Evolutionary conservation across 208 protist species (phyloP), one percentile per base, ranked within the genome.

Genomic region (Trypanosoma avium): DNA sequence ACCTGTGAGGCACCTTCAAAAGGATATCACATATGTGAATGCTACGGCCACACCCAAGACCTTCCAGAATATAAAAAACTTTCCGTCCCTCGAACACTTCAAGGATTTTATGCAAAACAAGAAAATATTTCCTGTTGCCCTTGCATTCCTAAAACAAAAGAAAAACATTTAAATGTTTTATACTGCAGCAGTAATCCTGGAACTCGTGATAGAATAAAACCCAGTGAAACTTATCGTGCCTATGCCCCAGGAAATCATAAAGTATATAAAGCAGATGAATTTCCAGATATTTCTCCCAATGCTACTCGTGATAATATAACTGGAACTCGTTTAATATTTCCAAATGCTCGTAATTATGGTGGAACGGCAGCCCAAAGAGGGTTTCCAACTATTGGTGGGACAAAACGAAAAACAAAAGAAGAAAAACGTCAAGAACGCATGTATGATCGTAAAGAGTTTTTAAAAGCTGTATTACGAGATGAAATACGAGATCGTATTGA

Each of bases 381-480:
- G 30, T 77, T 84, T 47, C 75, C 61, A 33, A 73, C 63, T n/a
- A 75, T 73, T 46, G 57, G 68, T 1, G 61, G 61, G 36, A 62
- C 68, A 33, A 61, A 59, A n/a, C 24, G 49, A 21, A 61, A 61
- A 36, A 64, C 65, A 29, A 22, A 48, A 43, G 45, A 66, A 26
- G 72, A 78, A 42, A 45, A 47, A 22, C 22, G 45, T 36, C 49
- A 82, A 45, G 82, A 87, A 57, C 52, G 61, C 4, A 59, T 77
- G 69, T 74, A 89, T 33, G 82, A 89, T 60, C 86, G 86, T 32
- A 89, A 90, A 61, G 81, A 83, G 58, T 92, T 88, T 47, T 68
- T 92, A 21, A 84, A 82, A 60, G 77, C 79, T 36, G 77, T 89
- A 27, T 69, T 92, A 19, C 75, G 73, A 3, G 80, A 92, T 59